Percentiles rank a stretch among this genome's conserved stretches.
These are phyloP conservation scores for Aspergillus ustus DNA, from an alignment of 2,329 filamentous ascomycete genomes.

Conservation along the genomic window DNA sequence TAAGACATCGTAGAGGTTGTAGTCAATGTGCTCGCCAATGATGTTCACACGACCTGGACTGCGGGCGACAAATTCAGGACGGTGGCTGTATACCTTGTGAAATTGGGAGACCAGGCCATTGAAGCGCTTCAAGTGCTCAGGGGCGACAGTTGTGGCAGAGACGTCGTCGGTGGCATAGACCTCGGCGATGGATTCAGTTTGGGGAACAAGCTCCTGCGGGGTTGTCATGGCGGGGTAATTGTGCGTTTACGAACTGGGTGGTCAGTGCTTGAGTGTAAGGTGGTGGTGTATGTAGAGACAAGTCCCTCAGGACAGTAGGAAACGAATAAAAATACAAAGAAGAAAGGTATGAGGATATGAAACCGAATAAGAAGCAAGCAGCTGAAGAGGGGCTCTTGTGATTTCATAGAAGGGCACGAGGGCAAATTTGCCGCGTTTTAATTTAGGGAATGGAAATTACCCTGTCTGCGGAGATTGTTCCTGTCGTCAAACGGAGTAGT, in stretches of 20 bases:
- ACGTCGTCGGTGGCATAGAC: conserved; percentile 81
- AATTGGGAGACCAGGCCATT: conserved; percentile 73
- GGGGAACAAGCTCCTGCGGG: conserved; percentile 65
- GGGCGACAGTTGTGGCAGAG: conserved; percentile 72
- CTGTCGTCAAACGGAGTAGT: background rate
- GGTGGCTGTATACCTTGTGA: conserved; percentile 68
- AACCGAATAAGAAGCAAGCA: background rate
- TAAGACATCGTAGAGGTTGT: conserved; percentile 92
- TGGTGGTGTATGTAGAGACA: background rate
- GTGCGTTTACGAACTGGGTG: conserved; percentile 5
- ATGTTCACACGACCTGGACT: conserved; percentile 97
- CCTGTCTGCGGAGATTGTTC: conserved; percentile 8
- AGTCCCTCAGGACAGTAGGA: background rate
- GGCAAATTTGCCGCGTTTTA: conserved; percentile 2
- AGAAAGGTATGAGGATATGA: conserved; percentile 4
- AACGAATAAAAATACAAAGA: background rate
- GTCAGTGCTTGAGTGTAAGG: background rate
- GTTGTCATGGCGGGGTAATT: conserved; percentile 42
- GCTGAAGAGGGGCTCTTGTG: background rate
- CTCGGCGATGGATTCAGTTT: conserved; percentile 73
- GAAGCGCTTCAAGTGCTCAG: conserved; percentile 75
- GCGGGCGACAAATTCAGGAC: conserved; percentile 80
- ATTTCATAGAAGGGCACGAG: conserved; percentile 5
- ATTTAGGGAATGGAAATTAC: background rate
- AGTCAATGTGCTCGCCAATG: conserved; percentile 99